These are phyloP conservation scores for Neofusicoccum umdonicola DNA, from an alignment of 2,329 filamentous ascomycete species.

Conservation along the genomic window DNA sequence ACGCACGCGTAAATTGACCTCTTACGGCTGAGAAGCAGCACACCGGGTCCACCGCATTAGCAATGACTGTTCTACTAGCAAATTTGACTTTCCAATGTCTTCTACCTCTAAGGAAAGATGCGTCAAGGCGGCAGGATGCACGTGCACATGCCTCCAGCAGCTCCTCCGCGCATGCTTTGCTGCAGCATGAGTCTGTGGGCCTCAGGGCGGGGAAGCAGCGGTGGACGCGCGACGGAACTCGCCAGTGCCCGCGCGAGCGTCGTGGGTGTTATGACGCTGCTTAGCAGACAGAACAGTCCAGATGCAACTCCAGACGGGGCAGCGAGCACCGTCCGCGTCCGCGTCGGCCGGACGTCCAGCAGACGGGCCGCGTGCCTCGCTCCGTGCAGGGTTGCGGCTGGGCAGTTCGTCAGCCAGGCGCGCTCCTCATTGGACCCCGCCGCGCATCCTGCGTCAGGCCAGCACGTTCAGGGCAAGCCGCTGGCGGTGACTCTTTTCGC, in stretches of 20 bases:
- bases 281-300: background rate
- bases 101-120: background rate
- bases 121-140: background rate
- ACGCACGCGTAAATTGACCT: background rate
- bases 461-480: background rate
- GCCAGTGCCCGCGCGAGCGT: background rate
- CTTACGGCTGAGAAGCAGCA: background rate
- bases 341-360: background rate
- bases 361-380: background rate
- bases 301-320: background rate
- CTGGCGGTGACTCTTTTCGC: conserved; percentile 12
- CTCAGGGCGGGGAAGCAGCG: background rate
- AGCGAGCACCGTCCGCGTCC: background rate
- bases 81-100: background rate
- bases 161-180: background rate
- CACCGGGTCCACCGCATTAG: background rate
- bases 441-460: background rate
- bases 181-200: background rate
- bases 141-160: background rate
- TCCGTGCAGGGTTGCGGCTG: background rate
- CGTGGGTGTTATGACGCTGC: background rate
- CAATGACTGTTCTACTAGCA: background rate
- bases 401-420: background rate
- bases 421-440: background rate
- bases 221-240: background rate